Conservation (phyloP, 2,329 filamentous ascomycete species). For the Aspergillus pseudoterreus region DNA sequence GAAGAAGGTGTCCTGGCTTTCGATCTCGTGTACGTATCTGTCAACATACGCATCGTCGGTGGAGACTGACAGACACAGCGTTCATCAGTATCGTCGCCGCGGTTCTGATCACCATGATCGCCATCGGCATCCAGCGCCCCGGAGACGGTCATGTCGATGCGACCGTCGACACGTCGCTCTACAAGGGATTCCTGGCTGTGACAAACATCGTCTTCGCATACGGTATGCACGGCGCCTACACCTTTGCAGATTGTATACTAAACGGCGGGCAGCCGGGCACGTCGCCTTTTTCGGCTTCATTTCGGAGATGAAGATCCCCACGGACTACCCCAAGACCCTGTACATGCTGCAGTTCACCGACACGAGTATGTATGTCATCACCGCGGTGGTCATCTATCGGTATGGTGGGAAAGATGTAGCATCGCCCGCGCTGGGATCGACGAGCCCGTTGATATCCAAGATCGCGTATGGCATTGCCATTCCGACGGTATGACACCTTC, state of each 20-base stretch:
- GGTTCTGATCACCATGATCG: conserved; percentile 62
- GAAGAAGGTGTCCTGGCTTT: conserved; percentile 56
- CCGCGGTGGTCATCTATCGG: conserved; percentile 63
- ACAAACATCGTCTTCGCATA: conserved; percentile 67
- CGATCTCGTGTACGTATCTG: conserved; percentile 42
- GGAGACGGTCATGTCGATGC: conserved; percentile 22
- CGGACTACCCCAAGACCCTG: conserved; percentile 58
- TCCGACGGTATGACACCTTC: conserved; percentile 32
- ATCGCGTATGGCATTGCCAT: conserved; percentile 64
- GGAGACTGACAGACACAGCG: conserved; percentile 22
- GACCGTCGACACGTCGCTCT: conserved; percentile 40
- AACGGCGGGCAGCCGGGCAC: conserved; percentile 5
- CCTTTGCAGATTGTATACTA: no score
- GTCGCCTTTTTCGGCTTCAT: conserved; percentile 53
- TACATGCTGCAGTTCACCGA: conserved; percentile 55
- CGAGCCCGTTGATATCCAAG: conserved; percentile 52
- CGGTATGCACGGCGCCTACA: conserved; percentile 39
- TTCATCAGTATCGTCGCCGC: conserved; percentile 61
- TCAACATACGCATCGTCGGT: no score
- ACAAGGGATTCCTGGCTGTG: conserved; percentile 54
- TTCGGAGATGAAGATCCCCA: conserved; percentile 57
- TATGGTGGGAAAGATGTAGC: conserved; percentile 58
- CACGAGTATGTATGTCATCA: conserved; percentile 59
- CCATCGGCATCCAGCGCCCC: conserved; percentile 51
- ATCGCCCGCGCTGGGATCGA: conserved; percentile 62